Evolutionary conservation across 2,329 filamentous ascomycete species (phyloP).

Genomic region (Colletotrichum scovillei): DNA sequence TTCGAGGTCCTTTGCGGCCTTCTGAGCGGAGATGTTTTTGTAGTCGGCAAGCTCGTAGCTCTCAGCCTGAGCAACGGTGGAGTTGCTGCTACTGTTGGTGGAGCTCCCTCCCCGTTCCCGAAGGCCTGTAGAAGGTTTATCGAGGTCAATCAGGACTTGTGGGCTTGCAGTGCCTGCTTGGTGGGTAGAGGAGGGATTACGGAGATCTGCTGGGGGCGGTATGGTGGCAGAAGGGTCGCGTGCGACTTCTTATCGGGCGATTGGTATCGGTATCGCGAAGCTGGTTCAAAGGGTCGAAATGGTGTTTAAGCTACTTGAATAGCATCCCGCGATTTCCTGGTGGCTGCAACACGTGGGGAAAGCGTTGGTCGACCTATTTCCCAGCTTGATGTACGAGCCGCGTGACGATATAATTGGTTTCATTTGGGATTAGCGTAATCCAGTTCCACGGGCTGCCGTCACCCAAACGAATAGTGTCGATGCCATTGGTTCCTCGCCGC

Average conservation of each 20-base stretch:
- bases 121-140: conserved; percentile 28
- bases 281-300: conserved; percentile 9
- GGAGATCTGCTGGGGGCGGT: conserved; percentile 25
- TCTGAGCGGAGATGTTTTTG: conserved; percentile 44
- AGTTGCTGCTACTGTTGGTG: conserved; percentile 10
- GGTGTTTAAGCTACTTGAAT: conserved; percentile 24
- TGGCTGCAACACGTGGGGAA: conserved; percentile 36
- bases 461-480: conserved; percentile 18
- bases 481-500: conserved; percentile 23
- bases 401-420: conserved; percentile 35
- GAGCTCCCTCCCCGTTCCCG: conserved; percentile 37
- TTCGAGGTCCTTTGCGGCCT: conserved; percentile 46
- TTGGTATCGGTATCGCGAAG: conserved; percentile 20
- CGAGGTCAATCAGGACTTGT: conserved; percentile 31
- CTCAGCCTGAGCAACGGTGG: conserved; percentile 17
- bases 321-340: conserved; percentile 26
- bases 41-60: conserved; percentile 57
- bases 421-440: conserved; percentile 35
- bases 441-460: conserved; percentile 25
- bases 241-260: conserved; percentile 28
- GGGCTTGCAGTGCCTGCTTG: conserved; percentile 32
- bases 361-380: conserved; percentile 35
- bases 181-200: conserved; percentile 37
- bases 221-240: conserved; percentile 29
- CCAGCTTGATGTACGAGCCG: conserved; percentile 30